Evolutionary conservation across 805 yeast genomes (phyloP), one percentile per base, ranked within the genome.

Genomic region (Wickerhamiella galacta): DNA sequence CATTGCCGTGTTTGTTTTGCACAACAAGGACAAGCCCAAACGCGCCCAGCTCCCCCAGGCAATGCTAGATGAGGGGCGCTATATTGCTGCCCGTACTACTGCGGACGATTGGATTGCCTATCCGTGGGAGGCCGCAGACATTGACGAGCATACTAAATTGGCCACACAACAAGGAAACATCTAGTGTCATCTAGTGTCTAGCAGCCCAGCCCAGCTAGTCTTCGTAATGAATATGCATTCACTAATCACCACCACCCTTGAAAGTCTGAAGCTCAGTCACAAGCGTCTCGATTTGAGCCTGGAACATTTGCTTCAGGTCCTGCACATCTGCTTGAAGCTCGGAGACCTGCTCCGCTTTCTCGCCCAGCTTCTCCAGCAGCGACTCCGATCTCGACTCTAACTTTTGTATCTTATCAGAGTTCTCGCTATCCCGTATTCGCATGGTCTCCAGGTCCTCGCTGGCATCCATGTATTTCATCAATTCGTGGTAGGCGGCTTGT

Each of bases 81-180:
- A 81, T 52, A 54, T 74, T 30, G 77, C 81, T 32, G 93, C 87
- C 25, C 63, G 68, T 44, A 73, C 78, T 25, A 76, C 77, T 25
- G 72, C 72, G 17, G 93, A 80, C 49, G 61, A 60, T 47, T 80
- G 93, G 93, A 71, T 80, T 45, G 83, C 87, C 26, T 80, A 81
- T 54, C 93, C 93, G 25, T 80, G 93, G 92, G 93, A 81, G 51
- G 76, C 90, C 14, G 57, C 54, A 18, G 90, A 80, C 54, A 81
- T 80, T 44, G 93, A 78, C 47, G 63, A 62, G 40, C 93, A 80
- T 52, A 75, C 90, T 16, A 61, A 60, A 42, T 48, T 51, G 23
- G 87, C 92, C 19, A 57, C 60, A 33, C 60, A 57, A 33, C 92
- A 79, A 57, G 85, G 83, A 21, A 69, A 75, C 51, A 62, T 61